Conservation (phyloP, 257 asterid genomes). For the Prunella vulgaris region DNA sequence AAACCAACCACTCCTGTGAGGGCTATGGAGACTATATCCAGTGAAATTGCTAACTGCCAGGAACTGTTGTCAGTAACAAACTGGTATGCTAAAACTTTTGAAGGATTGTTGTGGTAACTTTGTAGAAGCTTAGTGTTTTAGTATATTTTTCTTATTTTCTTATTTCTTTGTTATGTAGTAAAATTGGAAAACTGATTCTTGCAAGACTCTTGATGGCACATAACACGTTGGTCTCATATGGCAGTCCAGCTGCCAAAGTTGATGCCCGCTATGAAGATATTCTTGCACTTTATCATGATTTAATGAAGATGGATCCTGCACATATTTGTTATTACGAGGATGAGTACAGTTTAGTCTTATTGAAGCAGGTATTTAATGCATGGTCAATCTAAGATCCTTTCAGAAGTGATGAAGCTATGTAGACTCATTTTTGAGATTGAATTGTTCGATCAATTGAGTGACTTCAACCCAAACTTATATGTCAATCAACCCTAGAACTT, state of each 20-base stretch:
- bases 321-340: slow-evolving; percentile 77
- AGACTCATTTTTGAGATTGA: neutral
- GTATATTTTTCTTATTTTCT: slow-evolving; percentile 14
- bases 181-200: slow-evolving; percentile 92
- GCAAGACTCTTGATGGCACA: slow-evolving; percentile 83
- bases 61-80: slow-evolving; percentile 61
- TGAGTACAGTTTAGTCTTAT: slow-evolving; percentile 59
- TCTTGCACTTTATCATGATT: slow-evolving; percentile 64
- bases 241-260: slow-evolving; percentile 30
- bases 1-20: slow-evolving; percentile 31
- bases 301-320: slow-evolving; percentile 70
- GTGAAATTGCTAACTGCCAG: slow-evolving; percentile 65
- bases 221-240: slow-evolving; percentile 43
- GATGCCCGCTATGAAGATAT: slow-evolving; percentile 51
- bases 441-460: neutral
- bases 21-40: slow-evolving; percentile 49
- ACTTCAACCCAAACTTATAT: neutral
- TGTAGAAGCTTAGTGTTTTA: slow-evolving; percentile 6
- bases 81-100: slow-evolving; percentile 48
- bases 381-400: neutral
- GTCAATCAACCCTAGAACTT: neutral
- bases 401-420: slow-evolving; percentile 1
- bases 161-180: slow-evolving; percentile 44
- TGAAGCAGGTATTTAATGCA: slow-evolving; percentile 41
- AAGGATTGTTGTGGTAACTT: slow-evolving; percentile 12